Evolutionary conservation across 495 filamentous ascomycete species (phyloP), one percentile per base, ranked within the genome.

Genomic region (Echria macrotheca): DNA sequence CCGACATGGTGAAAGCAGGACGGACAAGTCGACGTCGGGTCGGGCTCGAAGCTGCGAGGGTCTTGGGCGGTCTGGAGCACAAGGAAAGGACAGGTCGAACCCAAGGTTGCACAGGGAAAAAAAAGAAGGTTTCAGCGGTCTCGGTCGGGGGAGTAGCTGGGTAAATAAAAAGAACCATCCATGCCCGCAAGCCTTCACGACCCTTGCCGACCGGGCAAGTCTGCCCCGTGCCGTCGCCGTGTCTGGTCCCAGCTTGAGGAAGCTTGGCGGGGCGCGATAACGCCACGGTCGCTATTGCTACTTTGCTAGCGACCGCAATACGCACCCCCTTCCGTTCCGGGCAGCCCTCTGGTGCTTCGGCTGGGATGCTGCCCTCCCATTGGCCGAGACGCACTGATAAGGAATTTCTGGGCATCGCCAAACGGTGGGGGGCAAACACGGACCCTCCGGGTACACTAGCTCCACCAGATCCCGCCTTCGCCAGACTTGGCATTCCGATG

Each of bases 1-100:
- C 28, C 23, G 63, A 64, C 63, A 66, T 66, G 50, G 44, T 56
- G 58, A 43, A 48, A 32, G 26, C 19, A 22, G 40, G 35, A 29
- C 19, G 24, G 43, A 2, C 17, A 21, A n/a, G 21, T 17, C 22
- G 38, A 5, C 26, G 25, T 32, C 21, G 43, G 21, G 48, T 35
- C 22, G 47, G 21, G 48, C 43, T 31, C 28, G 29, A 15, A 48
- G 31, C 42, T 29, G 23, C n/a, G 31, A 35, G 15, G 44, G 29
- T 28, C 42, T 45, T 45, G 42, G 26, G 25, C 42, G n/a, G 17
- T 37, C 15, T 37, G 24, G 21, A 15, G 47, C 35, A 29, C 25
- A 47, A 43, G 50, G 43, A 53, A 47, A 48, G 28, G 42, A 33
- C 36, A 47, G 44, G 19, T 46, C 31, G 53, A 47, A 48, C 38